Percentiles rank a stretch among this genome's conserved stretches.
phyloP scores from a whole-genome alignment of 2,329 filamentous ascomycete species.

The Calonectria pseudoreteaudii region DNA sequence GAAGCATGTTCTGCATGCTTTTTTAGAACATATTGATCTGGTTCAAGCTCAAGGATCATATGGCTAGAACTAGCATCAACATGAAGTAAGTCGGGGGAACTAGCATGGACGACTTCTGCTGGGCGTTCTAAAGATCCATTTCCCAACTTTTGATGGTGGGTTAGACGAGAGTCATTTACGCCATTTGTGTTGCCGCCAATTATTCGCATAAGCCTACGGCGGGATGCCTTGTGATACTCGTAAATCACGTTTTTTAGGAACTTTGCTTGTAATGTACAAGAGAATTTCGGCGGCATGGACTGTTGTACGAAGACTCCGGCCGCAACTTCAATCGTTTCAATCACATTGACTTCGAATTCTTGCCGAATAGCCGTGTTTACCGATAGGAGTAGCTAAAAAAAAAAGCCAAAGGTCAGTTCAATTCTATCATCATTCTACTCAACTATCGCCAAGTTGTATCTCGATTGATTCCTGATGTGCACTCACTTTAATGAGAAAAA shows the following conservation, averaged over 20 bases:
- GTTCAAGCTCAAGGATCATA: not conserved
- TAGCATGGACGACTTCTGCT: too few species aligned
- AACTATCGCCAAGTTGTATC: not conserved
- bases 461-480: not conserved
- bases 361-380: not conserved
- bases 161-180: too few species aligned
- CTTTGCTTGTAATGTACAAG: slow-evolving; percentile 47
- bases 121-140: not conserved
- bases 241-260: slow-evolving; percentile 42
- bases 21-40: not conserved
- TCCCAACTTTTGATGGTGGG: not conserved
- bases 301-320: slow-evolving; percentile 42
- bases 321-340: slow-evolving; percentile 29
- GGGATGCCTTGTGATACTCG: not conserved
- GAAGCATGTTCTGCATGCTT: too few species aligned
- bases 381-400: slow-evolving; percentile 1
- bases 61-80: not conserved
- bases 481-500: slow-evolving; percentile 51
- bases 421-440: not conserved
- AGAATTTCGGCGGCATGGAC: slow-evolving; percentile 39
- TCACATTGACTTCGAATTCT: slow-evolving; percentile 10
- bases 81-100: not conserved
- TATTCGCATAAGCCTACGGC: not conserved
- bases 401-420: not conserved
- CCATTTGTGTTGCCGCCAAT: not conserved